Evolutionary conservation across 306 rosid species (phyloP).

Genomic region (Vigna hirtella): DNA sequence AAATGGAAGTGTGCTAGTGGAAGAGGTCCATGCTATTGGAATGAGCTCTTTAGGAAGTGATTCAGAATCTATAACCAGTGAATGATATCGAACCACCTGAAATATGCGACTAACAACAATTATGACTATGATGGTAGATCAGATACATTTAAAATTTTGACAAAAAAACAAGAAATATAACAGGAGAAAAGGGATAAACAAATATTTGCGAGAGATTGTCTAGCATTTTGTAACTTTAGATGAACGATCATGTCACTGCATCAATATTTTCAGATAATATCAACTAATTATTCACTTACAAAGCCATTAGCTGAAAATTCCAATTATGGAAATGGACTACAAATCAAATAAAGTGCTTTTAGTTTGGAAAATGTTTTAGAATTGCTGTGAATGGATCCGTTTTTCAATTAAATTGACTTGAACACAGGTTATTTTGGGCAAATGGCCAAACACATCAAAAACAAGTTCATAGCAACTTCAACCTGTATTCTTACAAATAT

Average conservation of each 20-base stretch:
- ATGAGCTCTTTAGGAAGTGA: constrained; percentile 88
- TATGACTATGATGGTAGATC: constrained; percentile 27
- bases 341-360: neutral
- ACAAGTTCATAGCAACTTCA: constrained; percentile 23
- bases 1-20: constrained; percentile 66
- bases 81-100: constrained; percentile 99
- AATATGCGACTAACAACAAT: constrained; percentile 47
- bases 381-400: constrained; percentile 1
- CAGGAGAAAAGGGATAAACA: neutral
- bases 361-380: constrained; percentile 18
- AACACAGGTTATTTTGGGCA: constrained; percentile 4
- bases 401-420: constrained; percentile 26
- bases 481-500: neutral
- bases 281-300: constrained; percentile 11
- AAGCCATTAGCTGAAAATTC: constrained; percentile 27
- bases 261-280: constrained; percentile 34
- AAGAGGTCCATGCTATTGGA: constrained; percentile 96
- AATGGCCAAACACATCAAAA: constrained; percentile 23
- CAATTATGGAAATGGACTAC: constrained; percentile 15
- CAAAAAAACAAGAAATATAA: neutral
- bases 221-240: constrained; percentile 34
- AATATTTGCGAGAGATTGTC: constrained; percentile 9
- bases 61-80: constrained; percentile 85
- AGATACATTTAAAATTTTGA: constrained; percentile 34
- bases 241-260: constrained; percentile 20